phyloP scores from a whole-genome alignment of 192 early-diverging fungal species.

The Chytriomyces hyalinus region DNA sequence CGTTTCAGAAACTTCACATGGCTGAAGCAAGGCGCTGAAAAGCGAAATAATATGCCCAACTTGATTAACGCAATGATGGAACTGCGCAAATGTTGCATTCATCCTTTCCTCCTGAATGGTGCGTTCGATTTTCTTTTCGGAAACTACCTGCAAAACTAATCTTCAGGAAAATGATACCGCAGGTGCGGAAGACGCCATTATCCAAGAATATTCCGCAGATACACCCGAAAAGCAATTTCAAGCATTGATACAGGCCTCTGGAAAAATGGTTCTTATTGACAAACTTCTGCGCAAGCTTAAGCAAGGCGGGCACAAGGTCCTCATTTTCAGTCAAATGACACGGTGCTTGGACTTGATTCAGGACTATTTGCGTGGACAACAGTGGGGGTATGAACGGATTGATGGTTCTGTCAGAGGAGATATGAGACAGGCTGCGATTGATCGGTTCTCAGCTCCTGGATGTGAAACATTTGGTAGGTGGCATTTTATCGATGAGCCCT shows the following conservation, averaged over 20 bases:
- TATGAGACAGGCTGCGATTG: conserved; percentile 81
- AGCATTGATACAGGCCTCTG: conserved; percentile 76
- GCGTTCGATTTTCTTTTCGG: neutral
- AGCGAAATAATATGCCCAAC: conserved; percentile 70
- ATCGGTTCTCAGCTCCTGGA: conserved; percentile 75
- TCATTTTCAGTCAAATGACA: conserved; percentile 91
- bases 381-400: conserved; percentile 79
- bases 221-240: conserved; percentile 67
- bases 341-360: conserved; percentile 78
- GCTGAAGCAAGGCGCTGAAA: conserved; percentile 73
- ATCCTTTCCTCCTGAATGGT: conserved; percentile 78
- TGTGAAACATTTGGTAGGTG: conserved; percentile 68
- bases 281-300: conserved; percentile 77
- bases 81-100: conserved; percentile 87
- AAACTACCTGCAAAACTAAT: neutral
- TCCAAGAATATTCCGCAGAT: conserved; percentile 64
- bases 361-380: conserved; percentile 77
- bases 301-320: conserved; percentile 79
- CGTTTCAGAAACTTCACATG: conserved; percentile 70
- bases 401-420: conserved; percentile 81
- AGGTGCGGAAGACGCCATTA: conserved; percentile 81
- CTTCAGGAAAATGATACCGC: neutral
- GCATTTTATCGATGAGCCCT: neutral
- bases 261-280: conserved; percentile 84
- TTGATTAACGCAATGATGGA: conserved; percentile 89